Base-by-base conservation (phyloP, 768 basidiomycete species). In the Scleroderma citrinum region DNA sequence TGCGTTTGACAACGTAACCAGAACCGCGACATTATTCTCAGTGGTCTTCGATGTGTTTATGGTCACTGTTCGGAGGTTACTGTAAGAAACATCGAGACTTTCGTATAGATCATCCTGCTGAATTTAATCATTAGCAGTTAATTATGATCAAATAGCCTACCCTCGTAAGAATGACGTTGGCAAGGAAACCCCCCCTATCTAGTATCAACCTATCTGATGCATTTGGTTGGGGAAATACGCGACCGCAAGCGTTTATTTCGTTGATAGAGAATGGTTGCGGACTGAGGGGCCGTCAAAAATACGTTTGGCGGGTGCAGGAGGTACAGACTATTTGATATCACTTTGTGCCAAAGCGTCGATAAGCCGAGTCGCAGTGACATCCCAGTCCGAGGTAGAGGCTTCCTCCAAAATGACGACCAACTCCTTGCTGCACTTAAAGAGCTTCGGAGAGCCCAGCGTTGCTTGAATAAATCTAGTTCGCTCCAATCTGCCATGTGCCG, bases 201-300 rank as follows among this genome's bases (percentile, higher is more conserved):
- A 80, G 59, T 55, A 77, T 78, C 41, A 85, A 53, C 24, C 75
- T 69, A 48, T 78, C 76, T 0, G 71, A 60, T 2, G 61, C 58
- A 43, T 71, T 70, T 35, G 69, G 55, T 46, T 67, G 67, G 20
- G 64, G 68, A 36, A 68, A 69, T 26, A 60, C 47, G 29, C 44
- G 51, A 29, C 63, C 70, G 48, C 70, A 68, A 10, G 75, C 60
- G 8, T 56, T 51, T 50, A 82, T 69, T 38, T 71, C 62, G 11
- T 63, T 59, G 14, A 74, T 64, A 32, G 68, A 61, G 53, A 85
- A 83, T 11, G 81, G 77, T 49, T 85, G 83, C 11, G 83, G 82
- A 53, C 83, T 85, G 43, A 48, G 23, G 46, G 31, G 10, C 19
- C 31, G 17, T 24, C 11, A 44, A 60, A 38, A 12, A 20, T 40